Evolutionary conservation across 2,329 filamentous ascomycete species (phyloP).

Genomic region (Sporothrix schenckii): DNA sequence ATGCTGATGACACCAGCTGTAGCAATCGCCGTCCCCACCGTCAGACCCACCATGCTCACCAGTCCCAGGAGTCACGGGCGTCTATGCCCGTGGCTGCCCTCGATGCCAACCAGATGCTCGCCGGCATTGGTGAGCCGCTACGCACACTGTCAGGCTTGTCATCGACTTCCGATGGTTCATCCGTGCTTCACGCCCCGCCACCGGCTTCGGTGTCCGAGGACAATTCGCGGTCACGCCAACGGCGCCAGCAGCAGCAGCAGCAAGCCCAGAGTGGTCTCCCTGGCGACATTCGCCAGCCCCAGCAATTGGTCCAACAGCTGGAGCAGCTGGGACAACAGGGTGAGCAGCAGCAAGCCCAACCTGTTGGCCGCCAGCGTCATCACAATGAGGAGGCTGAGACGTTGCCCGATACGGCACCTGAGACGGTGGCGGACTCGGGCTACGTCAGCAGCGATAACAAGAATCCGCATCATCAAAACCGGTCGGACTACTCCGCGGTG

Average conservation of each 20-base stretch:
- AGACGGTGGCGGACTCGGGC: slow-evolving; percentile 21
- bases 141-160: slow-evolving; percentile 35
- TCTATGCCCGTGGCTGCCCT: not conserved
- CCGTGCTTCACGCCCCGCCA: slow-evolving; percentile 40
- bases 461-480: not conserved
- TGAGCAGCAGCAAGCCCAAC: slow-evolving; percentile 6
- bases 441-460: slow-evolving; percentile 16
- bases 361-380: not conserved
- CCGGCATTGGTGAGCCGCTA: slow-evolving; percentile 19
- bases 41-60: not conserved
- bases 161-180: slow-evolving; percentile 37
- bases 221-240: slow-evolving; percentile 7
- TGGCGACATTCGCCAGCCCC: not conserved
- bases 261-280: not conserved
- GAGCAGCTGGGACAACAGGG: not conserved
- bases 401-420: not conserved
- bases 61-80: not conserved
- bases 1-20: not conserved
- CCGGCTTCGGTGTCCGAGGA: not conserved
- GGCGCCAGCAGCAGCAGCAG: slow-evolving; percentile 5
- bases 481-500: not conserved
- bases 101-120: slow-evolving; percentile 4
- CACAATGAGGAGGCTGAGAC: slow-evolving; percentile 18
- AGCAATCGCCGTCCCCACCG: slow-evolving; percentile 35
- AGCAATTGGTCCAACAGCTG: not conserved